A percentile compares a stretch with the other conserved stretches of the same genome.
Evolutionary conservation across 495 filamentous ascomycete genomes (phyloP).

Genomic region (Aspergillus heteromorphus): DNA sequence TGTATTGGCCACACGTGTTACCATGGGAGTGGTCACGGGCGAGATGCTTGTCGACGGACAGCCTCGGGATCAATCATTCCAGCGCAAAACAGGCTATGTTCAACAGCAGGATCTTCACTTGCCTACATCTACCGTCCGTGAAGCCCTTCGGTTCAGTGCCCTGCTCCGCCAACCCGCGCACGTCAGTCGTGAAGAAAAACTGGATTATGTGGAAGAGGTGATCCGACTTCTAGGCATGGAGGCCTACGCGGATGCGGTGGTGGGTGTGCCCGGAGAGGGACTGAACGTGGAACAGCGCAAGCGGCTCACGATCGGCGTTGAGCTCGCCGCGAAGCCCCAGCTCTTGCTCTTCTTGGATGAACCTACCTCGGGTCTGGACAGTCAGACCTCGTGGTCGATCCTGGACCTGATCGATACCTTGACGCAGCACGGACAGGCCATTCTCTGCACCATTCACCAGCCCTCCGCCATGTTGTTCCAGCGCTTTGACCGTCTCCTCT

Average conservation of each 20-base stretch:
- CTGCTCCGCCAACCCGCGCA: conserved; percentile 73
- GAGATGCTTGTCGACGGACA: conserved; percentile 49
- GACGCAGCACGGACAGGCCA: conserved; percentile 72
- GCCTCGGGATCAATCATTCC: conserved; percentile 66
- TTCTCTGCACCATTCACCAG: conserved; percentile 88
- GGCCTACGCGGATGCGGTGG: conserved; percentile 24
- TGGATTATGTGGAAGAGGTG: conserved; percentile 86
- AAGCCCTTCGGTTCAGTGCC: conserved; percentile 75
- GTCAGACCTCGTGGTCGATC: conserved; percentile 79
- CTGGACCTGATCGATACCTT: conserved; percentile 69
- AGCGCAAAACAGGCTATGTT: conserved; percentile 90
- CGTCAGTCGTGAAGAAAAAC: conserved; percentile 67
- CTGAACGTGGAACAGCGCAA: conserved; percentile 86
- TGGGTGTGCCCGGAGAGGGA: conserved; percentile 36
- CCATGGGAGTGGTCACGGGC: conserved; percentile 46
- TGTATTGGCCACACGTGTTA: conserved; percentile 46
- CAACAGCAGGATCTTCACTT: conserved; percentile 93
- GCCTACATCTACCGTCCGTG: conserved; percentile 75
- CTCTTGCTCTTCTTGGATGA: conserved; percentile 83
- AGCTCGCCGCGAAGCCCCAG: conserved; percentile 74
- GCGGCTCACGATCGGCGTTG: conserved; percentile 76
- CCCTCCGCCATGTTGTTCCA: conserved; percentile 83
- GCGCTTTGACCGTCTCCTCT: conserved; percentile 69
- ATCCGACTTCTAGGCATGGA: conserved; percentile 87
- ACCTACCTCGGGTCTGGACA: conserved; percentile 77